A percentile compares a stretch with the other conserved stretches of the same genome.
These are phyloP conservation scores for Exophiala alcalophila DNA, from an alignment of 2,329 filamentous ascomycete genomes.

Conservation along the genomic window DNA sequence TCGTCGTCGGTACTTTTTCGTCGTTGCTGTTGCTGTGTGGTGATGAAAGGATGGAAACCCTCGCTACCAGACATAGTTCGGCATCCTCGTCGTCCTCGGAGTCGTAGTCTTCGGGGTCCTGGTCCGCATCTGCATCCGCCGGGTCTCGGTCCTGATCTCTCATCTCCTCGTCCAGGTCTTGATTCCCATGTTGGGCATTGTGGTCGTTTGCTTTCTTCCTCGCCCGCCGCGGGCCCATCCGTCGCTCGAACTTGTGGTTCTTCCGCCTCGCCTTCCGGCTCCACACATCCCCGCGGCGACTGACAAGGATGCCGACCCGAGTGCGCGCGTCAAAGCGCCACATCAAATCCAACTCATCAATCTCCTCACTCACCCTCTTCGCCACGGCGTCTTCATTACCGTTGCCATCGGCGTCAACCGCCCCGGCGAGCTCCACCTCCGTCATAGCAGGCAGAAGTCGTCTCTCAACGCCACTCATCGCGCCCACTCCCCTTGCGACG, in stretches of 20 bases:
- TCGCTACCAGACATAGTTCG: constrained; percentile 17
- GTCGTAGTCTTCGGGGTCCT: constrained; percentile 8
- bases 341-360: constrained; percentile 57
- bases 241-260: constrained; percentile 33
- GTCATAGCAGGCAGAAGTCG: constrained; percentile 54
- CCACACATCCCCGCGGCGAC: constrained; percentile 70
- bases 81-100: constrained; percentile 10
- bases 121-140: constrained; percentile 2
- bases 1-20: constrained; percentile 30
- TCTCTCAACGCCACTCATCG: constrained; percentile 43
- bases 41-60: constrained; percentile 8
- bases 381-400: constrained; percentile 27
- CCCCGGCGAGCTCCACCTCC: constrained; percentile 43
- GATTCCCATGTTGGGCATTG: constrained; percentile 33
- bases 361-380: constrained; percentile 44
- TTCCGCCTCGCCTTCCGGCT: constrained; percentile 68
- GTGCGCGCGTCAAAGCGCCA: constrained; percentile 62
- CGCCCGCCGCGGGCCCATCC: constrained; percentile 23
- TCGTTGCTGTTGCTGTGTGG: constrained; percentile 6
- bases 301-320: constrained; percentile 60
- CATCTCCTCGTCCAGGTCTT: constrained; percentile 53
- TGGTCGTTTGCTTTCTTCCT: constrained; percentile 33
- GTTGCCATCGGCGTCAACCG: constrained; percentile 32
- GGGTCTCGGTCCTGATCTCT: constrained; percentile 36
- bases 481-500: constrained; percentile 36